A percentile compares a stretch with the other conserved stretches of the same genome.
Conservation (phyloP, 1,284 basidiomycete genomes). For the Sporisorium sorghi region DNA sequence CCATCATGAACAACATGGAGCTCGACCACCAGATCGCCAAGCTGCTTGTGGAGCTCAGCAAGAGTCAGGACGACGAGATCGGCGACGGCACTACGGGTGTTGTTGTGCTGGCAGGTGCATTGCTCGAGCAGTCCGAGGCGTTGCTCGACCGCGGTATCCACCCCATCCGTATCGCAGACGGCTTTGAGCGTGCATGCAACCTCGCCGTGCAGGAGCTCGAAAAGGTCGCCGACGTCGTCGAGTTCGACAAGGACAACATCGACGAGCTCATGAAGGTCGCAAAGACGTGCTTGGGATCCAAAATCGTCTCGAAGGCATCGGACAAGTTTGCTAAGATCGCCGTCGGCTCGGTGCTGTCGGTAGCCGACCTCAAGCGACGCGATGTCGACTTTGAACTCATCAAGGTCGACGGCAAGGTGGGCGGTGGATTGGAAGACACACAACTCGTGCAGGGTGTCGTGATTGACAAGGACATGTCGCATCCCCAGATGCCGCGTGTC, state of each 20-base stretch:
- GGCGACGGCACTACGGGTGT: slow-evolving; percentile 99
- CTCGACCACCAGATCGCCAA: slow-evolving; percentile 99
- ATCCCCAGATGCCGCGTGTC: slow-evolving; percentile 93
- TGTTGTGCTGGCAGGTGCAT: slow-evolving; percentile 94
- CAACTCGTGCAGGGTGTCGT: slow-evolving; percentile 93
- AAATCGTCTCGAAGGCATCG: slow-evolving; percentile 98
- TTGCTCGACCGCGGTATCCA: slow-evolving; percentile 97
- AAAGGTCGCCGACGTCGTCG: slow-evolving; percentile 88
- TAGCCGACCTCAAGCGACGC: slow-evolving; percentile 91
- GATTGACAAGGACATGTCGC: slow-evolving; percentile 99
- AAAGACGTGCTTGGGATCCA: slow-evolving; percentile 94
- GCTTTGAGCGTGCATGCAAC: slow-evolving; percentile 91
- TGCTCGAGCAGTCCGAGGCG: slow-evolving; percentile 84
- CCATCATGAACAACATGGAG: slow-evolving; percentile 72
- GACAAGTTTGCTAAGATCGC: slow-evolving; percentile 96
- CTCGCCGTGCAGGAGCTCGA: slow-evolving; percentile 92
- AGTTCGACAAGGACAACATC: slow-evolving; percentile 84
- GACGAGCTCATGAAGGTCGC: slow-evolving; percentile 82
- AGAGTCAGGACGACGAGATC: slow-evolving; percentile 99
- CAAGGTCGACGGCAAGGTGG: slow-evolving; percentile 99
- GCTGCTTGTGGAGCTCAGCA: slow-evolving; percentile 93
- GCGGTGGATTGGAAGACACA: slow-evolving; percentile 94
- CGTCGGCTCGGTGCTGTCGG: slow-evolving; percentile 92
- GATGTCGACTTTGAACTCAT: slow-evolving; percentile 99
- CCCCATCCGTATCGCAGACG: slow-evolving; percentile 97